phyloP scores from a whole-genome alignment of 768 basidiomycete species.

The Calocybe indica region DNA sequence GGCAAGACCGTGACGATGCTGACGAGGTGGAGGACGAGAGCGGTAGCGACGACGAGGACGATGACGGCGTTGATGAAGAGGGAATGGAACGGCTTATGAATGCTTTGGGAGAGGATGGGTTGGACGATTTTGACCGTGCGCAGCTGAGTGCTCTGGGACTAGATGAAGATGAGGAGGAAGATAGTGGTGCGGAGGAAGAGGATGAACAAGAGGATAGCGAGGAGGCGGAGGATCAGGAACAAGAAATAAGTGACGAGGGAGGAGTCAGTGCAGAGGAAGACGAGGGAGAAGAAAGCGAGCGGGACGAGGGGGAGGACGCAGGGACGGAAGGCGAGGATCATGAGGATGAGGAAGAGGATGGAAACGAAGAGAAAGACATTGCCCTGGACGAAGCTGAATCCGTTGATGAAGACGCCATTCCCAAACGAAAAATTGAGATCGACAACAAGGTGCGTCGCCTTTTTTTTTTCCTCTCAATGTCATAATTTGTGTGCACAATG shows the following conservation, averaged over 20 bases:
- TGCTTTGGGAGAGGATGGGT: constrained; percentile 56
- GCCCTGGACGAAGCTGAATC: constrained; percentile 67
- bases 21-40: constrained; percentile 13
- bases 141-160: constrained; percentile 41
- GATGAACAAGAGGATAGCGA: constrained; percentile 10
- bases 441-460: constrained; percentile 63
- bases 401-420: constrained; percentile 77
- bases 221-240: constrained; percentile 27
- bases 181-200: constrained; percentile 26
- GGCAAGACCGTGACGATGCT: not conserved
- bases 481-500: not conserved
- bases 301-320: constrained; percentile 36
- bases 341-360: constrained; percentile 32
- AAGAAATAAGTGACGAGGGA: constrained; percentile 20
- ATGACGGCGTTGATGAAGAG: constrained; percentile 47
- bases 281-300: constrained; percentile 50
- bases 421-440: constrained; percentile 76
- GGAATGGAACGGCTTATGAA: constrained; percentile 54
- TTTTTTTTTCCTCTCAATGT: not conserved
- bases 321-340: constrained; percentile 28
- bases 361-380: constrained; percentile 39
- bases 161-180: constrained; percentile 16
- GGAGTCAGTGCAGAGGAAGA: constrained; percentile 46
- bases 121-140: constrained; percentile 59
- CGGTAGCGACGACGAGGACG: constrained; percentile 13